Evolutionary conservation across 148 eudicot species (phyloP).

Genomic region (Camellia granthamiana): DNA sequence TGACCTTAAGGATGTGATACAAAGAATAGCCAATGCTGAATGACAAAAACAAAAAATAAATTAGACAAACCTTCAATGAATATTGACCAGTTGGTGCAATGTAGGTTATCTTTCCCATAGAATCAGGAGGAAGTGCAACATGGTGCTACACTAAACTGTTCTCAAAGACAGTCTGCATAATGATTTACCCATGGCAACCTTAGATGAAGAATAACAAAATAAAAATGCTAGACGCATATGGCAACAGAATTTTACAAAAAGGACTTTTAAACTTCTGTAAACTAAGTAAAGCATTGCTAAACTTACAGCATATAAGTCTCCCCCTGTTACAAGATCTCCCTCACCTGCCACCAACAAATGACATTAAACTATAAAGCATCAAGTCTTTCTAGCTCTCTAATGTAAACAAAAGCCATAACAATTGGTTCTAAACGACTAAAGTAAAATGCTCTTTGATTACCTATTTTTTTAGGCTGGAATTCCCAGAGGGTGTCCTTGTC

Average conservation of each 20-base stretch:
- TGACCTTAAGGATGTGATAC: background rate
- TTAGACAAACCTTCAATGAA: constrained; percentile 64
- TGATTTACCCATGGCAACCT: constrained; percentile 13
- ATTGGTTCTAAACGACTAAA: background rate
- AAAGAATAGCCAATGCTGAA: background rate
- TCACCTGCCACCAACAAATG: constrained; percentile 58
- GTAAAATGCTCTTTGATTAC: constrained; percentile 30
- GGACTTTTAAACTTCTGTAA: constrained; percentile 7
- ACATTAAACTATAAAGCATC: constrained; percentile 2
- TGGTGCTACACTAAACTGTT: constrained; percentile 84
- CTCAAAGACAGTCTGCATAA: constrained; percentile 72
- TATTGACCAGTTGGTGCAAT: constrained; percentile 94
- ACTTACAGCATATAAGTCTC: constrained; percentile 98
- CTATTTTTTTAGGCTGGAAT: constrained; percentile 85
- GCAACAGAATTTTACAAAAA: background rate
- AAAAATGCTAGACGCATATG: background rate
- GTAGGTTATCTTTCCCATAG: constrained; percentile 93
- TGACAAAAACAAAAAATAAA: background rate
- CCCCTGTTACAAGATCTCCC: constrained; percentile 92
- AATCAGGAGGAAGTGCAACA: constrained; percentile 94
- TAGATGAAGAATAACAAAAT: constrained; percentile 17
- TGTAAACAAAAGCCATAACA: background rate
- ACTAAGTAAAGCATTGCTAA: constrained; percentile 3
- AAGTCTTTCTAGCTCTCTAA: background rate
- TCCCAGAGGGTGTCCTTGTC: constrained; percentile 97